Percentiles rank a stretch among this genome's conserved stretches.
These are phyloP conservation scores for Tothia fuscella DNA, from an alignment of 2,329 filamentous ascomycete genomes.

Conservation along the genomic window DNA sequence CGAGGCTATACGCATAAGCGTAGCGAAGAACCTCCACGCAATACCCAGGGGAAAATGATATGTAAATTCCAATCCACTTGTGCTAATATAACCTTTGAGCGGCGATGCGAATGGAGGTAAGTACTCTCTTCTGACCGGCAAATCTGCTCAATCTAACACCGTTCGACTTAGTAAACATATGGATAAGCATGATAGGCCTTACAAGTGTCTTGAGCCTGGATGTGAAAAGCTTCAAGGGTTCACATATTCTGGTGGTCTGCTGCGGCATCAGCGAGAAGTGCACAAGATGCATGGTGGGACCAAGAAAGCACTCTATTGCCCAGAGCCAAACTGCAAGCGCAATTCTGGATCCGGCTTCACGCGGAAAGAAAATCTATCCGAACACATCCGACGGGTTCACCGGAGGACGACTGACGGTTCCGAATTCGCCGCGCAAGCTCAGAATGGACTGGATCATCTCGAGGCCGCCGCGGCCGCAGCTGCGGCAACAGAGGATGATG, in stretches of 20 bases:
- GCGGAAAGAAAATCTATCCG: conserved; percentile 83
- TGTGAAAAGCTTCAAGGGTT: conserved; percentile 91
- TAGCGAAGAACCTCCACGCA: conserved; percentile 43
- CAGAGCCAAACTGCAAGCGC: conserved; percentile 76
- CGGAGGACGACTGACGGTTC: conserved; percentile 18
- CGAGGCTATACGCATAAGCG: conserved; percentile 29
- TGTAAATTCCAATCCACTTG: conserved; percentile 61
- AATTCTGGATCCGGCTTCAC: conserved; percentile 84
- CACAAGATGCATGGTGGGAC: conserved; percentile 83
- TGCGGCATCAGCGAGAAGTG: conserved; percentile 86
- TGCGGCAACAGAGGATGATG: conserved; percentile 1
- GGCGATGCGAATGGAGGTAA: conserved; percentile 92
- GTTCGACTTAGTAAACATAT: conserved; percentile 67
- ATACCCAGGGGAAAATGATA: conserved; percentile 60
- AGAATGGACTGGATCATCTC: conserved; percentile 4
- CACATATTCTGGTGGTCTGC: conserved; percentile 82
- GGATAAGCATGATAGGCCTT: conserved; percentile 94
- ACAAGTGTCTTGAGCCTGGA: conserved; percentile 68
- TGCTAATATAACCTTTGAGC: conserved; percentile 55
- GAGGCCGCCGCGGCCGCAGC: conserved; percentile 6
- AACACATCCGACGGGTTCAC: conserved; percentile 87
- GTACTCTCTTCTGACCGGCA: conserved; percentile 32
- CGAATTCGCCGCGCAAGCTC: conserved; percentile 4
- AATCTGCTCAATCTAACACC: conserved; percentile 6
- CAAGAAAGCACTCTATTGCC: conserved; percentile 78